Evolutionary conservation across 106 monocot genomes (phyloP).

Genomic region (Allium fistulosum): DNA sequence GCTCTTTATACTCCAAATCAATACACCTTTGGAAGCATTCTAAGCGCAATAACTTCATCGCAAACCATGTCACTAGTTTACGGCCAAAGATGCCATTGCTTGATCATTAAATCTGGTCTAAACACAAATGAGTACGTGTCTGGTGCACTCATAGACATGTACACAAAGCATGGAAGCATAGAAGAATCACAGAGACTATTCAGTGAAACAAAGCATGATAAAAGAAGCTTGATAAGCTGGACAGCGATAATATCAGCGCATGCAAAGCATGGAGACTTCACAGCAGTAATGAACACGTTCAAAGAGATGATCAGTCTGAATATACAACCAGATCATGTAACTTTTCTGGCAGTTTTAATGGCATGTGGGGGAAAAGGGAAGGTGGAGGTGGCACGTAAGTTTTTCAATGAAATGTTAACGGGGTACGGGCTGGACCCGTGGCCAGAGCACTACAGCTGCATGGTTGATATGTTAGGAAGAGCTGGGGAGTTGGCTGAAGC

Average conservation of each 20-base stretch:
- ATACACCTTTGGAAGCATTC: conserved; percentile 70
- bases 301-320: conserved; percentile 37
- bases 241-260: conserved; percentile 73
- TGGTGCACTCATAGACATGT: conserved; percentile 68
- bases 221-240: conserved; percentile 53
- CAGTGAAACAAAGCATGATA: conserved; percentile 13
- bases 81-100: conserved; percentile 61
- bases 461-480: conserved; percentile 88
- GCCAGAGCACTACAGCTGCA: conserved; percentile 77
- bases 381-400: conserved; percentile 34
- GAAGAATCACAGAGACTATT: conserved; percentile 36
- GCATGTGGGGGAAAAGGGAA: conserved; percentile 71
- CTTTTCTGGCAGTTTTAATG: conserved; percentile 60
- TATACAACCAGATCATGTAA: conserved; percentile 47
- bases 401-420: conserved; percentile 42
- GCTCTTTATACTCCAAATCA: conserved; percentile 42
- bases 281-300: conserved; percentile 48
- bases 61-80: conserved; percentile 41
- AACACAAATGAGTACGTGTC: conserved; percentile 42
- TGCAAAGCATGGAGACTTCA: conserved; percentile 55
- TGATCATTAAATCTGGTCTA: conserved; percentile 44
- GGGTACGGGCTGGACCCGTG: conserved; percentile 42
- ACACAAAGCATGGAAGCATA: conserved; percentile 53
- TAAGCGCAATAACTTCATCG: conserved; percentile 47
- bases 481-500: conserved; percentile 73